phyloP scores from a whole-genome alignment of 1,139 yeast species.

The Candida tetrigidarum region DNA sequence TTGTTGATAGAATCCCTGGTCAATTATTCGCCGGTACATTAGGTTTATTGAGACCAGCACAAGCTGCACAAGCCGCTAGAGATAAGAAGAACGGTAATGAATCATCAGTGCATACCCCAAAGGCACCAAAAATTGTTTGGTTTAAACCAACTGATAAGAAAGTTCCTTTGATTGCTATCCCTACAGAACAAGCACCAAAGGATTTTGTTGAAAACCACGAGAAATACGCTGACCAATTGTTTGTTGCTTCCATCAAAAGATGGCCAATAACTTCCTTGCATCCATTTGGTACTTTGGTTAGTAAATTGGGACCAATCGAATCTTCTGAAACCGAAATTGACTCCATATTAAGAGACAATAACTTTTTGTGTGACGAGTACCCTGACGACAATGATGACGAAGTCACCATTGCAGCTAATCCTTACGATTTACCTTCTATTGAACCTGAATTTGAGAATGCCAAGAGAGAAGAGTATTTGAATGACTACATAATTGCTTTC shows the following conservation, averaged over 20 bases:
- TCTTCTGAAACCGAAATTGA: constrained; percentile 82
- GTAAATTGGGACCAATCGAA: constrained; percentile 82
- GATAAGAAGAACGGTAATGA: constrained; percentile 63
- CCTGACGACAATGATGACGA: constrained; percentile 35
- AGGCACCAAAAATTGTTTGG: constrained; percentile 95
- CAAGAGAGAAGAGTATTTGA: constrained; percentile 59
- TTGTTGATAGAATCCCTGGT: constrained; percentile 87
- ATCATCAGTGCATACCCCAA: constrained; percentile 51
- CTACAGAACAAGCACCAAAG: constrained; percentile 96
- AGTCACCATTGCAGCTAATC: constrained; percentile 16
- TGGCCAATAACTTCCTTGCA: constrained; percentile 99
- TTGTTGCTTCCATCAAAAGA: constrained; percentile 94
- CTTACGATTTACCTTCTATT: constrained; percentile 41
- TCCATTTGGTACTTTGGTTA: constrained; percentile 94
- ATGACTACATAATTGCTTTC: constrained; percentile 70
- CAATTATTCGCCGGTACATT: constrained; percentile 93
- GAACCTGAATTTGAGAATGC: constrained; percentile 38
- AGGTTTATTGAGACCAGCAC: constrained; percentile 93
- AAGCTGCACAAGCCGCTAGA: constrained; percentile 86
- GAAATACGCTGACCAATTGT: constrained; percentile 75
- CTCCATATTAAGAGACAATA: constrained; percentile 90
- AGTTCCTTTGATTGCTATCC: constrained; percentile 96
- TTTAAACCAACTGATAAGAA: constrained; percentile 98
- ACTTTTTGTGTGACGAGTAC: constrained; percentile 88
- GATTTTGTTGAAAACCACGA: constrained; percentile 95